Evolutionary conservation across 2,329 filamentous ascomycete genomes (phyloP).

Genomic region (Botrytis hyacinthi): DNA sequence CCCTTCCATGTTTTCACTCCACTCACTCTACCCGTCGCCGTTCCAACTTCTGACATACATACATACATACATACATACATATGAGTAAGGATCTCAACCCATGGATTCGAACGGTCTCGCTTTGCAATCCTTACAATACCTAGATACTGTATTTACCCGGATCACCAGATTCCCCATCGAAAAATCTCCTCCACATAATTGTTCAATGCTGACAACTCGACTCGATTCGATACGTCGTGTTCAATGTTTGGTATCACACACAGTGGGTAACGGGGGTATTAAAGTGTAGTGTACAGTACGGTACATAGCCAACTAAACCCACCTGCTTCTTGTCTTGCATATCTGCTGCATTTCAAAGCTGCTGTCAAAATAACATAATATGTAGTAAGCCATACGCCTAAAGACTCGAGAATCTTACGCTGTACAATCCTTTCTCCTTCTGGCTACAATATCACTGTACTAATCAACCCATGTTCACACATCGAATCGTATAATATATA

Average conservation of each 20-base stretch:
- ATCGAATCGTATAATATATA: background rate
- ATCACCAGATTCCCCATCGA: background rate
- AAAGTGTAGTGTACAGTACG: background rate
- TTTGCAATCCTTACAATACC: background rate
- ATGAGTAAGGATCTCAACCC: background rate
- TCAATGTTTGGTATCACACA: background rate
- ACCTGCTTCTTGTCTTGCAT: background rate
- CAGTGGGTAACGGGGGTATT: background rate
- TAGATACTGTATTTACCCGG: background rate
- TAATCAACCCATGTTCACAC: background rate
- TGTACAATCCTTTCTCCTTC: background rate
- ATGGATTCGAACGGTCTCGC: background rate
- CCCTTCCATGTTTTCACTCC: background rate
- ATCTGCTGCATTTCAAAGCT: background rate
- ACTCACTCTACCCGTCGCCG: background rate
- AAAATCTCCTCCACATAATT: background rate
- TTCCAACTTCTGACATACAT: background rate
- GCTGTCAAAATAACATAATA: background rate
- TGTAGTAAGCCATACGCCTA: background rate
- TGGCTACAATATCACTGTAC: background rate
- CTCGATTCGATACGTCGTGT: background rate
- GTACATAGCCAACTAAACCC: background rate
- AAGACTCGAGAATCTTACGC: background rate
- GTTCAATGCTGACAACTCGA: background rate
- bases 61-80: background rate